These are phyloP conservation scores for Talaromyces verruculosus DNA, from an alignment of 2,329 filamentous ascomycete genomes.

Conservation along the genomic window DNA sequence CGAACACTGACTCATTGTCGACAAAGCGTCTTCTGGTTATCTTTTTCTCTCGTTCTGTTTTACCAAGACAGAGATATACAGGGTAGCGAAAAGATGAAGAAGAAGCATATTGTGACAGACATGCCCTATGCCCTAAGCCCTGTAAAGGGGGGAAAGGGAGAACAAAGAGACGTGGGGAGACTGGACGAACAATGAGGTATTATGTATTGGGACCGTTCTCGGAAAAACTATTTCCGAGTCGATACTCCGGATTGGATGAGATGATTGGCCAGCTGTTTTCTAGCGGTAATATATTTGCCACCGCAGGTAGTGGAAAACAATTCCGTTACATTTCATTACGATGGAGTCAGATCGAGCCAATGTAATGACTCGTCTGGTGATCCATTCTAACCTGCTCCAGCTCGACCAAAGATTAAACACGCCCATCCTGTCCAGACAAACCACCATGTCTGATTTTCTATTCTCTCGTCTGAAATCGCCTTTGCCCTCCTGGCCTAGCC, in stretches of 20 bases:
- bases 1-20: not conserved
- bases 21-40: not conserved
- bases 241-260: too few species aligned
- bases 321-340: not conserved
- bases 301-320: not conserved
- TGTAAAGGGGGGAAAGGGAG: not conserved
- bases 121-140: slow-evolving; percentile 8
- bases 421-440: not conserved
- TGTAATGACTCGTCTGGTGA: not conserved
- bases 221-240: not conserved
- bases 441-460: not conserved
- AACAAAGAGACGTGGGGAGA: not conserved
- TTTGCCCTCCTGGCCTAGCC: not conserved
- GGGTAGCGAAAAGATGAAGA: not conserved
- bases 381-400: not conserved
- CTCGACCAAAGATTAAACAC: not conserved
- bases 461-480: not conserved
- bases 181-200: not conserved
- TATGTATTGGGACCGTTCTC: not conserved
- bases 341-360: not conserved
- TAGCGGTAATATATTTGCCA: not conserved
- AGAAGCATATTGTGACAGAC: not conserved
- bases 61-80: not conserved
- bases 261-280: not conserved
- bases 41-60: not conserved